These are phyloP conservation scores for Chenopodium album DNA, from an alignment of 148 eudicot species.

Conservation along the genomic window DNA sequence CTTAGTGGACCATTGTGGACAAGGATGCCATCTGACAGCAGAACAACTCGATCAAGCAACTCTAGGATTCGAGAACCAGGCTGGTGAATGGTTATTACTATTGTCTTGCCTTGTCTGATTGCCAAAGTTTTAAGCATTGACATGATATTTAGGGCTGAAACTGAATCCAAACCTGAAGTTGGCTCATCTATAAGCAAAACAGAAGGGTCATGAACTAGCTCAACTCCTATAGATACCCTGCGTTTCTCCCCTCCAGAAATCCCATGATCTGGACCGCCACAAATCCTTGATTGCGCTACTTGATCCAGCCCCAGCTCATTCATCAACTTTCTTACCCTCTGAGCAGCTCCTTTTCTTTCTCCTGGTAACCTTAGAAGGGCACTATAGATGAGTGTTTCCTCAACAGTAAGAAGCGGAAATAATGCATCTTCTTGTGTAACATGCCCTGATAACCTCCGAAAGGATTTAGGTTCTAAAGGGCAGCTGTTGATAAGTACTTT, in stretches of 20 bases:
- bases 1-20: constrained; percentile 67
- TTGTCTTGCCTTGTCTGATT: constrained; percentile 63
- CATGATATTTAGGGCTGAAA: constrained; percentile 79
- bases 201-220: constrained; percentile 83
- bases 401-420: constrained; percentile 81
- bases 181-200: constrained; percentile 85
- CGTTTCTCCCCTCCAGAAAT: constrained; percentile 94
- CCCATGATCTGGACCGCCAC: constrained; percentile 60
- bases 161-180: constrained; percentile 89
- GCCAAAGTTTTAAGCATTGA: constrained; percentile 65
- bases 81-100: constrained; percentile 80
- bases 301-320: constrained; percentile 69
- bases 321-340: constrained; percentile 53
- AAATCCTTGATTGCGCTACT: constrained; percentile 53
- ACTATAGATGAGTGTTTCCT: constrained; percentile 85
- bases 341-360: constrained; percentile 38
- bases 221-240: constrained; percentile 87
- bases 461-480: constrained; percentile 40
- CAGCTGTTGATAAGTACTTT: constrained; percentile 50
- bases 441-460: constrained; percentile 63
- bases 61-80: constrained; percentile 87
- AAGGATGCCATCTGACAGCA: constrained; percentile 64
- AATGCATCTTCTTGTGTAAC: constrained; percentile 84
- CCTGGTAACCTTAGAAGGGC: constrained; percentile 65
- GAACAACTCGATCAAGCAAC: constrained; percentile 58